phyloP scores from a whole-genome alignment of 2,329 filamentous ascomycete species.

The Apiospora marii region DNA sequence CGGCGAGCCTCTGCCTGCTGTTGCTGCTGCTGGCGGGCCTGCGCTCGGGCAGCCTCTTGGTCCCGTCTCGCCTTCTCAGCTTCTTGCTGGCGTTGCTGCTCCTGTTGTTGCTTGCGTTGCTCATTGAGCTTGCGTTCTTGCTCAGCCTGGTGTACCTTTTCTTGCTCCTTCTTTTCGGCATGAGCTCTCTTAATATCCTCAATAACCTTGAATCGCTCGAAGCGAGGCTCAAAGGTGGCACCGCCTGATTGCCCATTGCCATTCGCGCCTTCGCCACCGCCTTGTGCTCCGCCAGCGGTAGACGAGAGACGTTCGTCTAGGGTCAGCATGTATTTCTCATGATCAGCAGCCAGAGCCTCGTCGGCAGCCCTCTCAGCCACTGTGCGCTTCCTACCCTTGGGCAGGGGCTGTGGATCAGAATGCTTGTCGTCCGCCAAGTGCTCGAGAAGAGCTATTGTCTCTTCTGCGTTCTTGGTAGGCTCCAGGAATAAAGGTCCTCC shows the following conservation, averaged over 20 bases:
- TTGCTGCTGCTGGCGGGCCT: conserved; percentile 47
- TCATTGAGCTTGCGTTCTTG: conserved; percentile 61
- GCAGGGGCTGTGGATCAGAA: conserved; percentile 76
- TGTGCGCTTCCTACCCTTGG: conserved; percentile 91
- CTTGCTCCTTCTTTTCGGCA: conserved; percentile 77
- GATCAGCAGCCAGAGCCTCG: conserved; percentile 87
- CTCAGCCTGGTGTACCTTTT: conserved; percentile 73
- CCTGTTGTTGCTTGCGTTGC: conserved; percentile 55
- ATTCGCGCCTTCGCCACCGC: conserved; percentile 67
- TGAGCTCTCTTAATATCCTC: conserved; percentile 83
- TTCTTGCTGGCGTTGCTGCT: conserved; percentile 42
- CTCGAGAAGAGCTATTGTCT: conserved; percentile 76
- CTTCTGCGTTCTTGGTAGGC: conserved; percentile 72
- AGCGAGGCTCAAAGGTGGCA: conserved; percentile 82
- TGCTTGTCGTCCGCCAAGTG: conserved; percentile 80
- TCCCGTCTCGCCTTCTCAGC: conserved; percentile 19
- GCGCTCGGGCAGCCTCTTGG: conserved; percentile 21
- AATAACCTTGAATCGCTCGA: conserved; percentile 91
- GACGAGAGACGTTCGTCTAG: conserved; percentile 83
- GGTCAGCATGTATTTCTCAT: conserved; percentile 91
- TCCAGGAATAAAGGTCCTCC: conserved; percentile 80
- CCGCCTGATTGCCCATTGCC: conserved; percentile 76
- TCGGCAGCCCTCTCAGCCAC: conserved; percentile 95
- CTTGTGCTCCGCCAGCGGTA: conserved; percentile 63
- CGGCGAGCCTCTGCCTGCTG: conserved; percentile 40